Base-by-base conservation (phyloP, 2,329 filamentous ascomycete genomes). In the Cordyceps militaris region DNA sequence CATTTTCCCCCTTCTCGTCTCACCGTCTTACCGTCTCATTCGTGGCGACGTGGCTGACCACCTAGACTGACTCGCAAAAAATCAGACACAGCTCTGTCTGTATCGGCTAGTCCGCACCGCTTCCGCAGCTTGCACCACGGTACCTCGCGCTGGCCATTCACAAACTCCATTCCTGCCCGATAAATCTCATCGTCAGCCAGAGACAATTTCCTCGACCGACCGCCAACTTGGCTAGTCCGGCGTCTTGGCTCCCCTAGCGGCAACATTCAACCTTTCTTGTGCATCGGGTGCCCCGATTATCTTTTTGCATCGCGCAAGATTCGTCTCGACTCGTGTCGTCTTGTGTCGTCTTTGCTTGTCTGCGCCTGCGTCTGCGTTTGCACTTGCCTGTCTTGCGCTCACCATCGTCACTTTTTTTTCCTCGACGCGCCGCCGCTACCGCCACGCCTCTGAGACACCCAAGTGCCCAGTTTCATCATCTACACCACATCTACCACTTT, bases 41-140 rank as follows among this genome's bases (percentile, higher is more conserved):
- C n/a, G 55, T 57, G 55, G 53, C 53, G 53, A 57, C 46, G 36
- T 57, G 55, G 55, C 55, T 50, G 55, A 57, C 55, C 44, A 57
- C 55, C 55, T 36, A 34, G 38, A 49, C 55, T 57, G 55, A 57
- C 55, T 57, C 55, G 55, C 46, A 43, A 57, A 57, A 57, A 57
- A 26, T 43, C 55, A 38, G 55, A 30, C 55, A 50, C n/a, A n/a
- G 30, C 38, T 48, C 43, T 51, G 46, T 48, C 43, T 51, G 46
- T 36, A 14, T 57, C 55, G 55, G 55, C 55, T 43, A 44, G 46
- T 51, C 55, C 55, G 55, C 46, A 43, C 26, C 49, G 40, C 51
- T 44, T 11, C 51, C 52, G 38, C 51, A 46, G 8, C 28, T 16
- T 16, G 34, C 34, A 38, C 34, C 34, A 38, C 34, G 34, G 13